These are phyloP conservation scores for Schizochytrium sp. DNA, from an alignment of 108 stramenopile genomes.

Conservation along the genomic window DNA sequence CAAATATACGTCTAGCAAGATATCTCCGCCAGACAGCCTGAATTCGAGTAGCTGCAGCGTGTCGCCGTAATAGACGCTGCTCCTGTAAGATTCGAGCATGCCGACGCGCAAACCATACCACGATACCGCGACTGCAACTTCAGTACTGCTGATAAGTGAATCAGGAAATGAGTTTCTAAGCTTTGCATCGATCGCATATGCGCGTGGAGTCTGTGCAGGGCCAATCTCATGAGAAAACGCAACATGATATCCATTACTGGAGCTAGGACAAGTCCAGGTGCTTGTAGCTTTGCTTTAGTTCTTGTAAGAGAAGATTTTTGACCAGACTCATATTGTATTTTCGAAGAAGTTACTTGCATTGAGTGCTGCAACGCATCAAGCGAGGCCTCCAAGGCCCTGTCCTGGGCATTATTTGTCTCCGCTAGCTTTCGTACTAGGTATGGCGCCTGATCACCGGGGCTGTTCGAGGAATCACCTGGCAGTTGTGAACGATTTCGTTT, in stretches of 20 bases:
- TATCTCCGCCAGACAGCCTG: conserved; percentile 1
- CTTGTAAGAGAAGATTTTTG: too few relatives aligned
- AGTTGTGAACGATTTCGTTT: background rate
- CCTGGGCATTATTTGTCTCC: conserved; percentile 7
- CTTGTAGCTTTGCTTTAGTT: background rate
- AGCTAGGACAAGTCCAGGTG: background rate
- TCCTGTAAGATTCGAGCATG: background rate
- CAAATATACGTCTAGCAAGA: background rate
- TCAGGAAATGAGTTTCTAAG: conserved; percentile 22
- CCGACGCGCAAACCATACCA: background rate
- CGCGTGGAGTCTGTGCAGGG: background rate
- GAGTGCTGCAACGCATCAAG: background rate
- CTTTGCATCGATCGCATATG: background rate
- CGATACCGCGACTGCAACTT: conserved; percentile 7
- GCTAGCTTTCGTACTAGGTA: background rate
- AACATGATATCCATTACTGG: background rate
- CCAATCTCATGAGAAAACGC: background rate
- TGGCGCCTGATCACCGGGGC: background rate
- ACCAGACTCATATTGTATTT: too few relatives aligned
- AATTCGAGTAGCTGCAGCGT: background rate
- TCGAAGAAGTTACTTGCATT: background rate
- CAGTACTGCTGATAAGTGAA: background rate
- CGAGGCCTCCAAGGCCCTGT: conserved; percentile 30
- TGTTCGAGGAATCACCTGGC: background rate
- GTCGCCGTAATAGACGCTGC: background rate